Percentiles rank a stretch among this genome's conserved stretches.
phyloP scores from a whole-genome alignment of 257 asterid species.

The Forsythia viridissima region DNA sequence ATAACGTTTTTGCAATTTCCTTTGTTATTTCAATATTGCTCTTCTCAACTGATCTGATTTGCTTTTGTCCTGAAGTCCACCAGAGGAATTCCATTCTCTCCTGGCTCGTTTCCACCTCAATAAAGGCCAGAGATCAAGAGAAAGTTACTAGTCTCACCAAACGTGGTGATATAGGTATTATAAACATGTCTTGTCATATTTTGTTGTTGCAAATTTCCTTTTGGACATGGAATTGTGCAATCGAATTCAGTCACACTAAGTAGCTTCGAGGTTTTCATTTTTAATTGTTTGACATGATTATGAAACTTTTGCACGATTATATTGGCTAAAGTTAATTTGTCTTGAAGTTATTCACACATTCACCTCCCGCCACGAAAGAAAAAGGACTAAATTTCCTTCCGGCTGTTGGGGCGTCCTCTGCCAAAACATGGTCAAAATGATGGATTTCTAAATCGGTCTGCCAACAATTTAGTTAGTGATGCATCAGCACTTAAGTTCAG shows the following conservation, averaged over 20 bases:
- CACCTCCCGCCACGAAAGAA: background rate
- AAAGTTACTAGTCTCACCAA: slow-evolving; percentile 30
- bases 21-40: slow-evolving; percentile 12
- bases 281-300: background rate
- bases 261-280: background rate
- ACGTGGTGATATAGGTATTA: slow-evolving; percentile 38
- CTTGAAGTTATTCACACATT: background rate
- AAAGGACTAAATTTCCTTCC: background rate
- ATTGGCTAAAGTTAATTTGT: background rate
- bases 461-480: background rate
- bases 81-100: slow-evolving; percentile 71
- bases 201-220: slow-evolving; percentile 2
- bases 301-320: background rate
- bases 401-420: background rate
- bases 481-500: background rate
- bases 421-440: background rate
- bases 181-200: background rate
- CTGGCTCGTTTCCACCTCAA: slow-evolving; percentile 66
- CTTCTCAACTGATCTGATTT: slow-evolving; percentile 15
- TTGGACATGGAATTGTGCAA: background rate
- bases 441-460: background rate
- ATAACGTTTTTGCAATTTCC: background rate
- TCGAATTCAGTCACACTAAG: background rate
- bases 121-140: slow-evolving; percentile 36
- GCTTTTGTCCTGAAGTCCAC: slow-evolving; percentile 45